Evolutionary conservation across 352 stramenopile genomes (phyloP).

Genomic region (Phytophthora citricola): DNA sequence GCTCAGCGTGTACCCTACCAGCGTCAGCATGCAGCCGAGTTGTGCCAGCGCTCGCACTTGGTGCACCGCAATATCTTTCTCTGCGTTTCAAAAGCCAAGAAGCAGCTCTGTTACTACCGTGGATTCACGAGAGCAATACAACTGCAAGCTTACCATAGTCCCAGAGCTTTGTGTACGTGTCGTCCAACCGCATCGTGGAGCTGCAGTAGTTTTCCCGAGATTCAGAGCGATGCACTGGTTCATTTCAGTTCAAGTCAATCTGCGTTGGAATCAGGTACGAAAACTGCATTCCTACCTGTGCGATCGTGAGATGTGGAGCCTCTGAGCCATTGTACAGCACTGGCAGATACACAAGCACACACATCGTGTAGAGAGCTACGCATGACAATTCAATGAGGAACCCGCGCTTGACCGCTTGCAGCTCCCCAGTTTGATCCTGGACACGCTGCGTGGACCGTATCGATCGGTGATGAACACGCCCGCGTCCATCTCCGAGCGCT

Average conservation of each 20-base stretch:
- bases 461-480: slow-evolving; percentile 67
- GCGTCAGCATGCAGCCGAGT: slow-evolving; percentile 57
- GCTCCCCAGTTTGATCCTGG: slow-evolving; percentile 48
- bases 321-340: slow-evolving; percentile 50
- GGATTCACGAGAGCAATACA: not conserved
- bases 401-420: slow-evolving; percentile 52
- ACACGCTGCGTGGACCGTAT: slow-evolving; percentile 54
- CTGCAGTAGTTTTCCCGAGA: slow-evolving; percentile 67
- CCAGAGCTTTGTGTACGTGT: slow-evolving; percentile 58
- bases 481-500: slow-evolving; percentile 60
- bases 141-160: slow-evolving; percentile 49
- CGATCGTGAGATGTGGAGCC: slow-evolving; percentile 45
- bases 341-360: slow-evolving; percentile 61
- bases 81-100: slow-evolving; percentile 11
- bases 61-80: slow-evolving; percentile 54
- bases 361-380: slow-evolving; percentile 54
- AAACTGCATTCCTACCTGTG: slow-evolving; percentile 25
- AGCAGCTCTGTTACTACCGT: not conserved
- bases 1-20: slow-evolving; percentile 64
- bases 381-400: slow-evolving; percentile 62
- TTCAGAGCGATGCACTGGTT: slow-evolving; percentile 48
- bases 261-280: not conserved
- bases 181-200: slow-evolving; percentile 50
- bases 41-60: slow-evolving; percentile 68
- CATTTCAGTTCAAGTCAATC: slow-evolving; percentile 9